Base-by-base conservation (phyloP, 305 asterid genomes). In the Rubia occidens region DNA sequence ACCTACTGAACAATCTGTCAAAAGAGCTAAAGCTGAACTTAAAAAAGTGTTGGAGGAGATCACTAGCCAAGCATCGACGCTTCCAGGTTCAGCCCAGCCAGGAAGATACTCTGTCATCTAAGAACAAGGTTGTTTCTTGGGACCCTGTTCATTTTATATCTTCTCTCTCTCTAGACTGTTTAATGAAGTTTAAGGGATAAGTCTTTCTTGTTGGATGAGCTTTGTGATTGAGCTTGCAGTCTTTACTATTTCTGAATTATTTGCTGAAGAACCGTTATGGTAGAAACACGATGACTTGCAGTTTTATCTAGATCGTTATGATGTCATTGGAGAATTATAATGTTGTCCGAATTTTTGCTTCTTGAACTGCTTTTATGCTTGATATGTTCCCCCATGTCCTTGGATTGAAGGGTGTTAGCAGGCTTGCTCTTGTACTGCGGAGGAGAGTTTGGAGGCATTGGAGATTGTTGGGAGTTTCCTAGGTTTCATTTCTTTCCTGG, bases 31-130 rank as follows among this genome's bases (percentile, higher is more conserved):
- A 80, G 89, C 87, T 54, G 96, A 89, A 72, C 88, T 93, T 66
- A 93, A 93, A 86, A 87, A 94, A 53, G 96, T 87, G 29, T 77
- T 90, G 98, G 98, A 93, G 86, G 98, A 93, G 72, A 88, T 88
- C 55, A 85, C 97, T 5, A 86, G 77, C 82, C 97, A 90, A 76
- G 88, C 87, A 54, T 81, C 91, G 1, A 84, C 96, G 1, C 98
- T 93, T 80, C 98, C 98, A 40, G 95, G 95, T 70, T 82, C 98
- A 15, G 96, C 91, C 5, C 98, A 86, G 68, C 97, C 95, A 8
- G 98, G 98, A 24, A 84, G 95, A 32, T 93, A 90, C 79, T 84
- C 91, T 15, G 96, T 90, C 73, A 82, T 91, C 65, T 91, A 76
- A 82, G 79, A 47, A 64, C 70, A 69, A 62, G 75, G 39, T 24